phyloP scores from a whole-genome alignment of 169 alveolate species.

The Plasmodium sp. region DNA sequence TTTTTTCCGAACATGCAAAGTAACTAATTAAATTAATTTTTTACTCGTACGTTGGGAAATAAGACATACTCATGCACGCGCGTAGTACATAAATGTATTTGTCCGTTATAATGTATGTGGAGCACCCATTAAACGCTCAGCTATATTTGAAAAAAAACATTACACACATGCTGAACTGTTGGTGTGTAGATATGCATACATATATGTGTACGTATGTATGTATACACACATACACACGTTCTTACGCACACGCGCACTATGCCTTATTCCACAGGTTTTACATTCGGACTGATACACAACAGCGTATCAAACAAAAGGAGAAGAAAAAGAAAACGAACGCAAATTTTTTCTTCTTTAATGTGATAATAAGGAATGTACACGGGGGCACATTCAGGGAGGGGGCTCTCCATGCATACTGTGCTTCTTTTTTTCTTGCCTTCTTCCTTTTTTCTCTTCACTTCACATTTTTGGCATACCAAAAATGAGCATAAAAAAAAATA shows the following conservation, averaged over 20 bases:
- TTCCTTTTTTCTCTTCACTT: background rate
- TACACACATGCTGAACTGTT: background rate
- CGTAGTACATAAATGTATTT: background rate
- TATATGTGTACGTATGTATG: no score
- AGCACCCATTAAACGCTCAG: background rate
- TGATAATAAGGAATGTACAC: background rate
- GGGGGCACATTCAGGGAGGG: background rate
- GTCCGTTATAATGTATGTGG: background rate
- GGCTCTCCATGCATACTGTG: background rate
- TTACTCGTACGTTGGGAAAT: background rate
- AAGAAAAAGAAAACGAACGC: background rate
- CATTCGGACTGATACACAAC: background rate
- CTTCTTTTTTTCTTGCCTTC: background rate
- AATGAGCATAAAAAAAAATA: background rate
- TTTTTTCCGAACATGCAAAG: background rate
- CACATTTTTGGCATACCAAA: background rate
- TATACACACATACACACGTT: background rate
- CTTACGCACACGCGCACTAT: background rate
- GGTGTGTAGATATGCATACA: background rate
- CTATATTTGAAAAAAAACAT: background rate
- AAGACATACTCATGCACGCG: background rate
- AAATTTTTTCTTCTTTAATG: background rate
- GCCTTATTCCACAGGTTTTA: background rate
- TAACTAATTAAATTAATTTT: background rate
- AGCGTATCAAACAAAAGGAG: background rate